Evolutionary conservation across 2,329 filamentous ascomycete species (phyloP), one percentile per base, ranked within the genome.

Genomic region (Phialemoniopsis sp.): DNA sequence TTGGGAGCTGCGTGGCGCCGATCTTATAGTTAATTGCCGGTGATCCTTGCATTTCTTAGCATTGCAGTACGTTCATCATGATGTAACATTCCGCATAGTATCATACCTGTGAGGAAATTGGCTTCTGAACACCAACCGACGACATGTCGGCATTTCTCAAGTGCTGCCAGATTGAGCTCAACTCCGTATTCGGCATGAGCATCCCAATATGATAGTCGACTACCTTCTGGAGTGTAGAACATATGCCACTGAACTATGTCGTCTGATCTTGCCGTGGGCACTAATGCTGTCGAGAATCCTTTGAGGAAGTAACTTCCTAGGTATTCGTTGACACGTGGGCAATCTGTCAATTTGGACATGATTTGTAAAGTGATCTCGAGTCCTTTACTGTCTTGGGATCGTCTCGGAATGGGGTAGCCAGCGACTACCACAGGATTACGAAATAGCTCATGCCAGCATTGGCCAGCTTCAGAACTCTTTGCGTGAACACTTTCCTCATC

Each of bases 381-480:
- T 9, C 42, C 42, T 7, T 30, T 29, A 1, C 34, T 26, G 13
- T 16, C n/a, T 15, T 32, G n/a, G 3, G 10, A 26, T 18, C 38
- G 26, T 15, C 28, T n/a, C 28, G 28, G 38, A 13, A 43, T 32
- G 15, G 41, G 41, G 28, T 34, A 43, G 13, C 41, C 41, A 17
- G 19, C 19, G 5, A 35, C 37, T 13, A 43, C 37, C 4, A 37
- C 34, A 4, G 34, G 41, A 13, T 39, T 37, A 13, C 30, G 30
- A 31, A 43, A 40, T n/a, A 43, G 26, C 13, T 14, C 31, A 12
- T 35, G 37, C 41, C 41, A 43, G 31, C 41, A 43, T 16, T 40
- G 16, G 1, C 41, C 37, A 15, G 17, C 28, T 5, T n/a, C 10
- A 12, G 10, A 13, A 8, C 14, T 15, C 13, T 18, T 10, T 37